Conservation (phyloP, 169 alveolate species). For the Plasmodium blacklocki region DNA sequence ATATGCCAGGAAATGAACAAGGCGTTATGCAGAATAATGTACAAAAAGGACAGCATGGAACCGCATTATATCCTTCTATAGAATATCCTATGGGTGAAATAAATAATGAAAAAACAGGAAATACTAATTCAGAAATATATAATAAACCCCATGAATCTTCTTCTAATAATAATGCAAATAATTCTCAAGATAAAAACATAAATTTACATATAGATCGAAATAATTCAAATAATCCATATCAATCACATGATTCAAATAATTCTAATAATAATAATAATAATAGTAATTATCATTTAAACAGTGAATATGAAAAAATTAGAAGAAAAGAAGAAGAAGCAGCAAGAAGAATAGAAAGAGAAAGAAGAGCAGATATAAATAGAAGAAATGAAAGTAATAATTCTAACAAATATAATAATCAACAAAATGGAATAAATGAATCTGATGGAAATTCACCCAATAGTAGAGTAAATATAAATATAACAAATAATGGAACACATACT, state of each 20-base stretch:
- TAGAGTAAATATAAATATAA: background rate
- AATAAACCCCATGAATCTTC: background rate
- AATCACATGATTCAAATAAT: constrained; percentile 5
- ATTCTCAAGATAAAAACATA: constrained; percentile 40
- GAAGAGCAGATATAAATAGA: constrained; percentile 49
- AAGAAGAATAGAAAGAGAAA: constrained; percentile 38
- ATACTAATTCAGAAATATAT: background rate
- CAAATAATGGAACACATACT: constrained; percentile 6
- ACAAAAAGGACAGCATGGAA: constrained; percentile 4
- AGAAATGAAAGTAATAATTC: background rate
- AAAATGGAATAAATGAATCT: background rate
- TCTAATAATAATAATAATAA: constrained; percentile 2
- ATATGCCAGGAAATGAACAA: constrained; percentile 36
- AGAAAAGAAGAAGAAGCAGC: constrained; percentile 51
- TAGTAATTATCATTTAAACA: constrained; percentile 14
- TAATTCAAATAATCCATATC: background rate
- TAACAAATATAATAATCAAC: background rate
- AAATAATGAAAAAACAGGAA: background rate
- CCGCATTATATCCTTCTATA: background rate
- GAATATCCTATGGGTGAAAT: background rate
- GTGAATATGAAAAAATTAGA: constrained; percentile 49
- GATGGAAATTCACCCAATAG: background rate
- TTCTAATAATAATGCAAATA: constrained; percentile 16
- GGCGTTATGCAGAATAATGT: background rate
- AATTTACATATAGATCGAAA: constrained; percentile 16